phyloP scores from a whole-genome alignment of 2,329 filamentous ascomycete genomes.

The Aspergillus vadensis region DNA sequence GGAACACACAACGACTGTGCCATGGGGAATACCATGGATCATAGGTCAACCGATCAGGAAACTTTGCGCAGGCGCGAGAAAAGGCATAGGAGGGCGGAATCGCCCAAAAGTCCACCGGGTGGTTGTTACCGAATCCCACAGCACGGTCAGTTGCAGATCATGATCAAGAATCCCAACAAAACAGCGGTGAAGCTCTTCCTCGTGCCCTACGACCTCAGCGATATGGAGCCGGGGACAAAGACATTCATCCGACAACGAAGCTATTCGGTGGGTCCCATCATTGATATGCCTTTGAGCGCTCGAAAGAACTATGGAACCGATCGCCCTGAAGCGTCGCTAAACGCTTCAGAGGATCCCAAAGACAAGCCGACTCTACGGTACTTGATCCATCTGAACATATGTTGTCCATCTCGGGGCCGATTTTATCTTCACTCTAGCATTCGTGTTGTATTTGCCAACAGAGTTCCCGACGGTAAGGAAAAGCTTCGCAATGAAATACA shows the following conservation, averaged over 20 bases:
- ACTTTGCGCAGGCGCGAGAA: constrained; percentile 55
- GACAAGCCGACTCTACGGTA: constrained; percentile 78
- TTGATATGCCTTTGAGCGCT: constrained; percentile 64
- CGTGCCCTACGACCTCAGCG: constrained; percentile 85
- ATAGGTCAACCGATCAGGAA: constrained; percentile 28
- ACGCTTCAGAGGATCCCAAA: constrained; percentile 40
- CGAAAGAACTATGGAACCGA: constrained; percentile 52
- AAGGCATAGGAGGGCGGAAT: constrained; percentile 60
- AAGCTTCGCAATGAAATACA: constrained; percentile 88
- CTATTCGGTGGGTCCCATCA: constrained; percentile 83
- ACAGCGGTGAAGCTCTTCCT: constrained; percentile 96
- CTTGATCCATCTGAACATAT: constrained; percentile 90
- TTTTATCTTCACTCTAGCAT: constrained; percentile 91
- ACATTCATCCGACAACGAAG: constrained; percentile 94
- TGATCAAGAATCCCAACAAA: constrained; percentile 98
- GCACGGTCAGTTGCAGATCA: constrained; percentile 90
- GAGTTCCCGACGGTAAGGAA: constrained; percentile 93
- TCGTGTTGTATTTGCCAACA: constrained; percentile 92
- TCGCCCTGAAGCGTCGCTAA: constrained; percentile 56
- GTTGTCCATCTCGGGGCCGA: constrained; percentile 77
- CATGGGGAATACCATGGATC: constrained; percentile 13
- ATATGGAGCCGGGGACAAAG: constrained; percentile 92
- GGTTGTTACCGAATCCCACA: constrained; percentile 93
- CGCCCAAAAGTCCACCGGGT: constrained; percentile 71
- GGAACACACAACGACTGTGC: constrained; percentile 14